Percentiles rank a stretch among this genome's conserved stretches.
Conservation (phyloP, 2,329 filamentous ascomycete species). For the Curvularia verruculosa region DNA sequence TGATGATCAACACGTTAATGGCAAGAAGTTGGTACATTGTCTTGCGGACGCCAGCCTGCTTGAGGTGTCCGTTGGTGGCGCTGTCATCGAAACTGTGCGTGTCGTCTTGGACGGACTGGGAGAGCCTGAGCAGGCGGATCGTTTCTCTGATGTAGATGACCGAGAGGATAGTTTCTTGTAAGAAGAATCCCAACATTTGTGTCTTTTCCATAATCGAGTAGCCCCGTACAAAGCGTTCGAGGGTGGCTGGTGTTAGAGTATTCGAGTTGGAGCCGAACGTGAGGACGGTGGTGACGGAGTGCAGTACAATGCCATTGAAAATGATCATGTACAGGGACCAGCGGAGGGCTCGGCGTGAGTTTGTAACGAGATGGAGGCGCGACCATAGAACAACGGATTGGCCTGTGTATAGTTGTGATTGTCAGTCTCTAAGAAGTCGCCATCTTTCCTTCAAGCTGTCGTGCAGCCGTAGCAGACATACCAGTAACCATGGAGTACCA, state of each 20-base stretch:
- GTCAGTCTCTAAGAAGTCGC: neutral
- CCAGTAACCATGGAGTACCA: constrained; percentile 66
- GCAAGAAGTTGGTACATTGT: constrained; percentile 45
- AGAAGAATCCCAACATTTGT: constrained; percentile 53
- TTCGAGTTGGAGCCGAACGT: constrained; percentile 59
- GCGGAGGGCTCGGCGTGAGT: constrained; percentile 56
- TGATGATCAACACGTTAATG: constrained; percentile 45
- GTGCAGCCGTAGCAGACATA: constrained; percentile 2
- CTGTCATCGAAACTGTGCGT: constrained; percentile 38
- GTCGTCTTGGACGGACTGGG: constrained; percentile 33
- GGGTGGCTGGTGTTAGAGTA: constrained; percentile 26
- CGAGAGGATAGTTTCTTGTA: constrained; percentile 50
- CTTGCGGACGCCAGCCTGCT: constrained; percentile 29
- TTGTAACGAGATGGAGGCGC: constrained; percentile 64
- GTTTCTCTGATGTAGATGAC: constrained; percentile 62
- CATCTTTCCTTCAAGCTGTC: too few species aligned
- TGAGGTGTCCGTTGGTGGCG: constrained; percentile 22
- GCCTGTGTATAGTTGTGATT: constrained; percentile 42
- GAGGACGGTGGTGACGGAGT: constrained; percentile 61
- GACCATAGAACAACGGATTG: constrained; percentile 68
- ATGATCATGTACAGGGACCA: constrained; percentile 65
- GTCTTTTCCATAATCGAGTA: constrained; percentile 55
- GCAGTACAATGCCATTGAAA: constrained; percentile 59
- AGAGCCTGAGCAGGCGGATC: constrained; percentile 51
- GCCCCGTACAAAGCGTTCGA: constrained; percentile 39